Evolutionary conservation across 352 stramenopile species (phyloP).

Genomic region (Phytophthora foliorum): DNA sequence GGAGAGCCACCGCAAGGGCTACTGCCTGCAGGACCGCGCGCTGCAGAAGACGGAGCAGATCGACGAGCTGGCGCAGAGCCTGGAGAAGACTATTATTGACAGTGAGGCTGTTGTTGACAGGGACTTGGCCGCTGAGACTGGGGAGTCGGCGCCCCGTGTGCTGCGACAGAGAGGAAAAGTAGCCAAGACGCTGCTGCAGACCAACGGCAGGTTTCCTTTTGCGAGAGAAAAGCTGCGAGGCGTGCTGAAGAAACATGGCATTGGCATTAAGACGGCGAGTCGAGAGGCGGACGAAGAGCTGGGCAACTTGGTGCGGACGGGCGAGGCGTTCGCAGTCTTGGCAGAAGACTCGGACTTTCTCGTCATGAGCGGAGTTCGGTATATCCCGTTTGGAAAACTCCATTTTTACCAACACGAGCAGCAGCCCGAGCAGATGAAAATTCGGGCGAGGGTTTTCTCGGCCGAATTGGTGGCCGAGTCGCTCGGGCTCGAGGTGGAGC

Average conservation of each 20-base stretch:
- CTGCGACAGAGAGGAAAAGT: slow-evolving; percentile 17
- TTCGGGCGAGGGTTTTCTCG: slow-evolving; percentile 81
- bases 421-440: slow-evolving; percentile 13
- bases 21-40: slow-evolving; percentile 62
- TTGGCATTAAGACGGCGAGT: slow-evolving; percentile 58
- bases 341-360: slow-evolving; percentile 92
- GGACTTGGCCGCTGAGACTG: too few relatives aligned
- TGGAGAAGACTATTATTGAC: slow-evolving; percentile 23
- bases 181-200: slow-evolving; percentile 56
- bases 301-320: slow-evolving; percentile 64
- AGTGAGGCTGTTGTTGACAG: neutral
- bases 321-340: slow-evolving; percentile 70
- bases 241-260: slow-evolving; percentile 61
- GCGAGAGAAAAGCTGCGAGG: slow-evolving; percentile 74
- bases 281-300: slow-evolving; percentile 86
- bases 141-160: too few relatives aligned
- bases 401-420: slow-evolving; percentile 29
- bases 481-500: slow-evolving; percentile 65
- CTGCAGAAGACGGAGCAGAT: slow-evolving; percentile 66
- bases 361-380: slow-evolving; percentile 81
- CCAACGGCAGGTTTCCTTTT: slow-evolving; percentile 82
- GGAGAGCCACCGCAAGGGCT: slow-evolving; percentile 70
- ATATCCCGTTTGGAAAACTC: slow-evolving; percentile 81
- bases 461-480: slow-evolving; percentile 65
- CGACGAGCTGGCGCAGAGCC: slow-evolving; percentile 38